Evolutionary conservation across 768 basidiomycete species (phyloP).

Genomic region (Termitomyces eurrhizus): DNA sequence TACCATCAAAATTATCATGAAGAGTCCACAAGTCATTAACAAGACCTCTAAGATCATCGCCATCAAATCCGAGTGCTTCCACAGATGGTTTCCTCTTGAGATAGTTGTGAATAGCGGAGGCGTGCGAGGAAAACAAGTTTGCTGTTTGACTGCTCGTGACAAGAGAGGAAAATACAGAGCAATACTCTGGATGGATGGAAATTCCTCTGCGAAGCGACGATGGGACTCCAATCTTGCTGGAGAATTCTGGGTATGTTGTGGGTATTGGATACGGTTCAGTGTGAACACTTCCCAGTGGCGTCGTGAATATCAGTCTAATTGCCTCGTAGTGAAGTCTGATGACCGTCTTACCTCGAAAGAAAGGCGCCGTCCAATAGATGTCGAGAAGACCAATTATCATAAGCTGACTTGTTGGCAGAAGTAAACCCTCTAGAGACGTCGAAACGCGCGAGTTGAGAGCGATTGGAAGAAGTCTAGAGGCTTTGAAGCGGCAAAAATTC

Average conservation of each 20-base stretch:
- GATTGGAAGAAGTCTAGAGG: conserved; percentile 6
- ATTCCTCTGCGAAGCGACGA: conserved; percentile 10
- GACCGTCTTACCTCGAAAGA: conserved; percentile 32
- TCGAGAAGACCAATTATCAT: conserved; percentile 35
- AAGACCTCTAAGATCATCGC: conserved; percentile 56
- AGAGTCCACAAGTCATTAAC: conserved; percentile 57
- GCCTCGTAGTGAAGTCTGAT: conserved; percentile 6
- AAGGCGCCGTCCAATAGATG: conserved; percentile 26
- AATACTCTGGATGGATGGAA: conserved; percentile 13
- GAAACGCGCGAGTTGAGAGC: conserved; percentile 34
- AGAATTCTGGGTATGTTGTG: conserved; percentile 53
- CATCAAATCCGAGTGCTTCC: conserved; percentile 37
- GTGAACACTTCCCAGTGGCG: conserved; percentile 33
- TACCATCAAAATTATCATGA: conserved; percentile 35
- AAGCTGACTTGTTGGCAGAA: conserved; percentile 27
- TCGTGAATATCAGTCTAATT: conserved; percentile 1
- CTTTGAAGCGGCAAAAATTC: neutral
- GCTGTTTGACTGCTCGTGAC: conserved; percentile 37
- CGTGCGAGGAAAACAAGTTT: conserved; percentile 46
- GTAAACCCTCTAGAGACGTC: conserved; percentile 64
- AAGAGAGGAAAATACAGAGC: conserved; percentile 40
- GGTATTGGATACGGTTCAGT: conserved; percentile 54
- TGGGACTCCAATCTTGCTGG: conserved; percentile 21
- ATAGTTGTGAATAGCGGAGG: conserved; percentile 43
- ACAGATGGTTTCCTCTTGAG: conserved; percentile 34